Conservation (phyloP, 1,139 yeast species). For the Yamadazyma aaseri region DNA sequence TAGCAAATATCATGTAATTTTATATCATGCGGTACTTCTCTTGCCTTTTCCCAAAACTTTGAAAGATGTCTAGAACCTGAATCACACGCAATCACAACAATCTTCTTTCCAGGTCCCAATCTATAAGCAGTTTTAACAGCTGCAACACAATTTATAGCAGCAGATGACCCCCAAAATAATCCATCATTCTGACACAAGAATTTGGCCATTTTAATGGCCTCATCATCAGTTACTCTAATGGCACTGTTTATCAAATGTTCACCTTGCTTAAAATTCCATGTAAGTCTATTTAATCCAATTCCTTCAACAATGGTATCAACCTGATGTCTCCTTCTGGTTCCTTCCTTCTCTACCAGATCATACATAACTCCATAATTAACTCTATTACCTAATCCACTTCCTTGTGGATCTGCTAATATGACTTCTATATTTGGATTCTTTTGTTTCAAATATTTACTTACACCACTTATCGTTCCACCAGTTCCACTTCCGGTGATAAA, state of each 20-base stretch:
- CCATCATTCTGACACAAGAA: slow-evolving; percentile 82
- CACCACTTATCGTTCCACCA: slow-evolving; percentile 88
- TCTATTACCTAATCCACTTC: slow-evolving; percentile 84
- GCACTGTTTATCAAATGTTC: slow-evolving; percentile 75
- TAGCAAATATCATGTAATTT: slow-evolving; percentile 31
- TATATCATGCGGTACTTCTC: slow-evolving; percentile 20
- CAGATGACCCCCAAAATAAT: slow-evolving; percentile 84
- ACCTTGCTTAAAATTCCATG: slow-evolving; percentile 76
- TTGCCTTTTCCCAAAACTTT: slow-evolving; percentile 84
- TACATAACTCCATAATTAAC: slow-evolving; percentile 92
- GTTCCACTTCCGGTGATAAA: slow-evolving; percentile 80
- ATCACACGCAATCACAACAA: slow-evolving; percentile 92
- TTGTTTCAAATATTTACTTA: slow-evolving; percentile 67
- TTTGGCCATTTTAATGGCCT: slow-evolving; percentile 88
- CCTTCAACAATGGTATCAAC: slow-evolving; percentile 96
- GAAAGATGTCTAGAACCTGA: slow-evolving; percentile 87
- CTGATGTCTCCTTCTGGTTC: slow-evolving; percentile 91
- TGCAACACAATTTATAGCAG: slow-evolving; percentile 92
- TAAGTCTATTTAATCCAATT: slow-evolving; percentile 83
- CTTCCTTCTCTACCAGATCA: slow-evolving; percentile 84
- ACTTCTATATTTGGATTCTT: slow-evolving; percentile 35
- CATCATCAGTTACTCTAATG: slow-evolving; percentile 70
- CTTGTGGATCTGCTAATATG: slow-evolving; percentile 91
- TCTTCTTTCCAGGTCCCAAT: slow-evolving; percentile 60
- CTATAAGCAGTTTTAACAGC: slow-evolving; percentile 66